Evolutionary conservation across 2,329 filamentous ascomycete species (phyloP), one percentile per base, ranked within the genome.

Genomic region (Diaporthe ampelina): DNA sequence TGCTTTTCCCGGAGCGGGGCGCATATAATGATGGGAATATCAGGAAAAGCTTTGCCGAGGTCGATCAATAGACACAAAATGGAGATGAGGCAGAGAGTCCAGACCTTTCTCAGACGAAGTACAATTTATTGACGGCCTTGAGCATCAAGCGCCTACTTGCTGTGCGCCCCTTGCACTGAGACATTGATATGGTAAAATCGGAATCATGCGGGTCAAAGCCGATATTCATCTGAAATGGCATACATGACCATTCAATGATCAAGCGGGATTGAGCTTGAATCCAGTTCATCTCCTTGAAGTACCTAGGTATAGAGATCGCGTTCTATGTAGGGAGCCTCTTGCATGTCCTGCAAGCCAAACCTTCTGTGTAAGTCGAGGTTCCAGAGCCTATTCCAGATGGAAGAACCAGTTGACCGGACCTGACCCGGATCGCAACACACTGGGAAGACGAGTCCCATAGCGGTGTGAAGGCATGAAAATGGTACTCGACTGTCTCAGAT

Each of bases 401-500:
- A 10, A 29, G 48, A 26, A 52, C n/a, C n/a, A 52, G 8, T 52
- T 26, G 48, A 24, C 48, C n/a, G 5, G 48, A 10, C 63, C 15
- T 54, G 32, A 24, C 21, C 15, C 2, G 5, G 32, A 29, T 40
- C n/a, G 37, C 10, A n/a, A 32, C 15, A 52, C 21, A 9, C 4
- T 54, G 48, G 45, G n/a, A 15, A 40, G 48, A 68, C 45, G 48
- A 54, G n/a, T 40, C 54, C 45, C 65, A 43, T 45, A 40, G 57
- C 70, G 57, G 57, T 69, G 70, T 69, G 70, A 61, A 11, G 26
- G 15, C 13, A 57, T 73, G 21, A 35, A 43, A 61, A 56, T 63
- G 32, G 54, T 37, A 37, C 24, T 45, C 19, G 21, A 29, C 24
- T 63, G 74, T 76, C 70, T 76, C 56, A 76, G 68, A 76, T 76